Evolutionary conservation across 495 filamentous ascomycete genomes (phyloP), one percentile per base, ranked within the genome.

Genomic region (Barbatosphaeria neglecta): DNA sequence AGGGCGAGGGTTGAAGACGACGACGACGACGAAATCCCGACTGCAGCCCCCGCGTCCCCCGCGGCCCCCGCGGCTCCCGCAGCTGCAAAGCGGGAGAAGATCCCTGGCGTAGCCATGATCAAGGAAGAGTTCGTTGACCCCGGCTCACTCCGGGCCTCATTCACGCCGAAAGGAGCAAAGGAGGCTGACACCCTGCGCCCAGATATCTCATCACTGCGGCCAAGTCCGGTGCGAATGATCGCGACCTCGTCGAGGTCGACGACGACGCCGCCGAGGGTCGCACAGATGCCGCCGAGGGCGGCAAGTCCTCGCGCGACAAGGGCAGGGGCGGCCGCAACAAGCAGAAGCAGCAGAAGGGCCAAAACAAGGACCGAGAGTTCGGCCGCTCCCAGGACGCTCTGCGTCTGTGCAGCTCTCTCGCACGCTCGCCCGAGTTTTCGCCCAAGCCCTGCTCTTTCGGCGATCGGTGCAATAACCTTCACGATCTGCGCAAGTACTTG

Each of bases 301-400:
- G 67, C 27, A 54, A 56, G 28, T 46, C 55, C 7, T 58, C 62
- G 46, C 58, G 62, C 6, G 53, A 56, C 9, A 38, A 60, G 31
- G 49, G 52, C 16, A 58, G 56, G 22, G 53, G 54, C 9, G 60
- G 60, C n/a, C 62, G 54, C 50, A 64, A 56, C 23, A 77, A 73
- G 59, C 78, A 80, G 58, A 83, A 82, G 57, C 83, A 83, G 54
- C 68, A 75, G 17, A 74, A 74, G 37, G 88, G 90, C 22, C 92
- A 96, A 61, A 97, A 98, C 58, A 89, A 79, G 50, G 79, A 75
- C 51, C 79, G 92, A 43, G 77, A 75, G n/a, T 98, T 94, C 57
- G 90, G 89, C 37, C 77, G 62, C 37, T 89, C 86, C 16, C 74
- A 77, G 37, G 92, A 98, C 61, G 76, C 74, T 10, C 69, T 90